A percentile compares a stretch with the other conserved stretches of the same genome.
phyloP scores from a whole-genome alignment of 306 rosid genomes.

The Styphnolobium japonicum region DNA sequence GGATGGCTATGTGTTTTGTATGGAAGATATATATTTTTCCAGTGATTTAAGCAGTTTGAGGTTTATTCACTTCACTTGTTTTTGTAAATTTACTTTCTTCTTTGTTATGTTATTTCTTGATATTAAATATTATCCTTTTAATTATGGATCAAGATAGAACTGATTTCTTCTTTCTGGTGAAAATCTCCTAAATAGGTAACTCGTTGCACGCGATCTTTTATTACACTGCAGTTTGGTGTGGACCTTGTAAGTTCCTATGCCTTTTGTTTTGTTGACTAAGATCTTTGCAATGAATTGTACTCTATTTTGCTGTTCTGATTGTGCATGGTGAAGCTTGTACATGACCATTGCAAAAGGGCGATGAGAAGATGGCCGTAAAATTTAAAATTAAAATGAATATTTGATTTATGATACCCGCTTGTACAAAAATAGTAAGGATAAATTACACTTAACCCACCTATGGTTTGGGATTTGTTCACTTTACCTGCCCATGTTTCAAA shows the following conservation, averaged over 20 bases:
- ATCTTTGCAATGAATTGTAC: neutral
- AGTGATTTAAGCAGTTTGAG: neutral
- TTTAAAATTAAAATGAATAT: neutral
- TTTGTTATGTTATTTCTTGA: neutral
- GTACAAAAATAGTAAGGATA: neutral
- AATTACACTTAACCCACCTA: neutral
- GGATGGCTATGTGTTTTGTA: neutral
- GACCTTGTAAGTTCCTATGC: constrained; percentile 71
- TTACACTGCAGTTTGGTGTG: constrained; percentile 91
- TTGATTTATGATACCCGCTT: neutral
- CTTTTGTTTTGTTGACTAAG: neutral
- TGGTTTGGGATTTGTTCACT: neutral
- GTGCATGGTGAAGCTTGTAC: neutral
- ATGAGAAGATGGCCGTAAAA: neutral
- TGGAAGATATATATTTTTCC: neutral
- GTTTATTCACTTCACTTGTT: neutral
- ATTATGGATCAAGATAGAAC: neutral
- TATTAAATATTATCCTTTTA: neutral
- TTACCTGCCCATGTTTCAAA: neutral
- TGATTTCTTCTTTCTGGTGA: constrained; percentile 11
- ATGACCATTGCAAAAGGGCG: neutral
- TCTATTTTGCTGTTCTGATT: neutral
- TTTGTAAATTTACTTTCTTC: neutral
- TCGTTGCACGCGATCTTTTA: constrained; percentile 76
- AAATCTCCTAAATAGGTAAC: constrained; percentile 39